Conservation (phyloP, 805 yeast genomes). For the Lachancea quebecensis region DNA sequence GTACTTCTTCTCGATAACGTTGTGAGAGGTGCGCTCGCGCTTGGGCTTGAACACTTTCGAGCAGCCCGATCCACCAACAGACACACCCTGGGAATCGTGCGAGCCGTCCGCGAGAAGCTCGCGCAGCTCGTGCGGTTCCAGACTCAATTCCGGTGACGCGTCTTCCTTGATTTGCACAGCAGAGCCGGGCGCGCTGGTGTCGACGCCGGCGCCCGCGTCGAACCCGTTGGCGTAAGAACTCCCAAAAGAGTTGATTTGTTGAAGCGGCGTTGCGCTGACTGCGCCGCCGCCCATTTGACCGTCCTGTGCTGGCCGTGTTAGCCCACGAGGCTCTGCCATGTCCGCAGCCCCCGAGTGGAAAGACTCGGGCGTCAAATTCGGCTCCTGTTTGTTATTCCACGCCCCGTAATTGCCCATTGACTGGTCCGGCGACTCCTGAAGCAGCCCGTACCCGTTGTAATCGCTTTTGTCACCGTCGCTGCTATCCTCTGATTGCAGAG, state of each 20-base stretch:
- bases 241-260: conserved; percentile 5
- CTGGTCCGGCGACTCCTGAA: conserved; percentile 1
- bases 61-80: neutral
- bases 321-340: neutral
- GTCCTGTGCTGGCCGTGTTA: conserved; percentile 5
- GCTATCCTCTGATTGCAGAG: conserved; percentile 10
- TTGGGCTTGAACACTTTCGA: conserved; percentile 19
- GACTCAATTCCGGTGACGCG: conserved; percentile 1
- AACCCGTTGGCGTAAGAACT: neutral
- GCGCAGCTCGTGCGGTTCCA: conserved; percentile 2
- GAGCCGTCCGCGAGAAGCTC: conserved; percentile 1
- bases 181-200: neutral
- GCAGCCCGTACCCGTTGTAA: neutral
- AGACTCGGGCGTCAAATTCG: conserved; percentile 16
- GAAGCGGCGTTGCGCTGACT: conserved; percentile 4
- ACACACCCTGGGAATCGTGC: neutral
- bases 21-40: conserved; percentile 58
- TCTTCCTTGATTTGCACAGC: conserved; percentile 1
- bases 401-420: neutral
- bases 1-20: conserved; percentile 65
- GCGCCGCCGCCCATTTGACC: conserved; percentile 1
- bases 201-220: no score
- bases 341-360: conserved; percentile 9
- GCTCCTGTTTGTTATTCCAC: neutral
- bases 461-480: conserved; percentile 8